Evolutionary conservation across 2,329 filamentous ascomycete genomes (phyloP).

Genomic region (Aquanectria penicillioides): DNA sequence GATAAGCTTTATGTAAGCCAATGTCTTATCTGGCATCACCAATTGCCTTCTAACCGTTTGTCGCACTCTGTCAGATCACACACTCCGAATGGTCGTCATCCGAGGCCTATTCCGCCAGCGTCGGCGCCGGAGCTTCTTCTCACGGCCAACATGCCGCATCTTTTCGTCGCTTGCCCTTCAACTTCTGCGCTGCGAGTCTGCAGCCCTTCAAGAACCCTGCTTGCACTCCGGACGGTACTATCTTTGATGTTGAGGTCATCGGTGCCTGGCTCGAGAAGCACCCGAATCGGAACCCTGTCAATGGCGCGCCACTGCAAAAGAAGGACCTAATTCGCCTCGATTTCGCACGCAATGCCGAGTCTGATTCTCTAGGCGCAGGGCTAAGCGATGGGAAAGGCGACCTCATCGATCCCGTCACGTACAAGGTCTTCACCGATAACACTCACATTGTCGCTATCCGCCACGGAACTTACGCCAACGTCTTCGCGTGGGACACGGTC

Average conservation of each 20-base stretch:
- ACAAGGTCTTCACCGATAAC: slow-evolving; percentile 97
- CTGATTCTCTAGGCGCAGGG: slow-evolving; percentile 58
- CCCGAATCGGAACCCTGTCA: slow-evolving; percentile 85
- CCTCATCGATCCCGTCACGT: slow-evolving; percentile 95
- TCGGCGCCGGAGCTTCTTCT: slow-evolving; percentile 72
- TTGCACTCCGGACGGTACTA: slow-evolving; percentile 86
- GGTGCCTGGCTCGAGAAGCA: slow-evolving; percentile 94
- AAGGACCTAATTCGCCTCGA: slow-evolving; percentile 90
- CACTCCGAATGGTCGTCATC: slow-evolving; percentile 97
- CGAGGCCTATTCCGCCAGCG: slow-evolving; percentile 87
- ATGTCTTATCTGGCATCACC: too few relatives aligned
- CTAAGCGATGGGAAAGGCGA: slow-evolving; percentile 72
- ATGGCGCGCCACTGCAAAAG: slow-evolving; percentile 80
- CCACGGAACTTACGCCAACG: slow-evolving; percentile 86
- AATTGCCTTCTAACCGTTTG: slow-evolving; percentile 1
- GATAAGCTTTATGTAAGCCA: slow-evolving; percentile 56
- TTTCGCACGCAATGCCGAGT: slow-evolving; percentile 89
- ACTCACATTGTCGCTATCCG: slow-evolving; percentile 93
- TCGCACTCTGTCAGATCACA: slow-evolving; percentile 69
- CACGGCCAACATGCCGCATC: slow-evolving; percentile 60
- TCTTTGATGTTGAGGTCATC: slow-evolving; percentile 96
- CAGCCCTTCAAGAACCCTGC: slow-evolving; percentile 96
- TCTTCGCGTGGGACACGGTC: slow-evolving; percentile 95
- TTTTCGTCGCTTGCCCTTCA: slow-evolving; percentile 94
- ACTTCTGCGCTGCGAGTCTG: slow-evolving; percentile 95